Evolutionary conservation across 1,284 basidiomycete species (phyloP), one percentile per base, ranked within the genome.

Genomic region (Austroboletus niveus): DNA sequence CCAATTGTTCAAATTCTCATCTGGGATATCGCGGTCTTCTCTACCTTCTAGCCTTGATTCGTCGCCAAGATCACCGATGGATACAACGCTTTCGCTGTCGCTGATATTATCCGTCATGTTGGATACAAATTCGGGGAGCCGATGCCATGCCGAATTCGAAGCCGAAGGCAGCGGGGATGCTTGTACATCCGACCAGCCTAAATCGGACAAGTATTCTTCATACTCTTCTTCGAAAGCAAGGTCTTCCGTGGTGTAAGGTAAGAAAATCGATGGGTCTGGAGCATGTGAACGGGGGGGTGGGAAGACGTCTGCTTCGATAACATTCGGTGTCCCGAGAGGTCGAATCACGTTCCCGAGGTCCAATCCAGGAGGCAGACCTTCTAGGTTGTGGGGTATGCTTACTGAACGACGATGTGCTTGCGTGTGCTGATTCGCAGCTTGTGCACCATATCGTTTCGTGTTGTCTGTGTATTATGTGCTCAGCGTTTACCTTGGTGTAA

Each of bases 1-100:
- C 93, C 93, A 96, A 57, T 94, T 92, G 62, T 94, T 96, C 60
- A 88, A 71, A 61, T 93, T 89, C 70, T 89, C 87, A 63, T 92
- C 85, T 17, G 82, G 77, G 36, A 77, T 74, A 49, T 84, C 81
- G 41, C 76, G 73, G 52, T 85, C 84, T 57, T 85, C 84, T 55
- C 78, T 75, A 52, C 75, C 75, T 58, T 89, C 84, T 45, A 91
- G 71, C 38, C 88, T 78, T 41, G 82, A 74, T 50, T 92, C 91
- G 46, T 71, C 81, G 17, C 88, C 89, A 32, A 95, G 75, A 60
- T 95, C 92, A 40, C 89, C 92, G 48, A 96, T 92, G 9, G 87
- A 84, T 10, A 81, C 91, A 31, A 94, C 89, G 63, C 90, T 94
- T 71, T 95, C 93, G 60, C 84, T 90, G 69, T 95, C 93, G 63